phyloP scores from a whole-genome alignment of 2,329 filamentous ascomycete species.

The Thyridium curvatum region DNA sequence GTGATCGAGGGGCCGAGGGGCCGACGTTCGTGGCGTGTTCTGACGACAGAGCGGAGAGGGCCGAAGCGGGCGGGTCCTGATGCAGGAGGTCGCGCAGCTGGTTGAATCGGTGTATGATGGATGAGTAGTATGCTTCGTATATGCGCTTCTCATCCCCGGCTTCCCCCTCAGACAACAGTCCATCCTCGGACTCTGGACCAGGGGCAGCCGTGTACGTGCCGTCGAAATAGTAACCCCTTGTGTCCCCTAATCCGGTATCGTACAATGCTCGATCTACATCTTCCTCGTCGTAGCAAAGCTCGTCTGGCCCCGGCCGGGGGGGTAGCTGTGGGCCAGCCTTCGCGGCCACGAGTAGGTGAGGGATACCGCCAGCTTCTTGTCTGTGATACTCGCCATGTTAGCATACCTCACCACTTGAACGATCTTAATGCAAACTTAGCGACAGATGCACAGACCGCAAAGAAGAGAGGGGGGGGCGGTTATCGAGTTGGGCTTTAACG shows the following conservation, averaged over 20 bases:
- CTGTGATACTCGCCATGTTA: conserved; percentile 53
- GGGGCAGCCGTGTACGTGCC: conserved; percentile 69
- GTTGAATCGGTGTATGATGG: conserved; percentile 59
- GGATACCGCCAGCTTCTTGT: conserved; percentile 68
- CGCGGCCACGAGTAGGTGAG: conserved; percentile 62
- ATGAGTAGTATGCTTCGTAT: conserved; percentile 60
- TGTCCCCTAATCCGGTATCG: conserved; percentile 41
- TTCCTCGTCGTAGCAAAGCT: conserved; percentile 21
- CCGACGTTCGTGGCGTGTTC: conserved; percentile 51
- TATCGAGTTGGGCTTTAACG: conserved; percentile 21
- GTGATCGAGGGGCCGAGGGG: conserved; percentile 42
- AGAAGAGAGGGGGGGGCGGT: conserved; percentile 10
- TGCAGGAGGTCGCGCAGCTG: conserved; percentile 58
- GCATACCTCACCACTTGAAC: conserved; percentile 18
- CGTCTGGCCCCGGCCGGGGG: conserved; percentile 23
- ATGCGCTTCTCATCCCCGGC: conserved; percentile 29
- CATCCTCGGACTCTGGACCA: conserved; percentile 22
- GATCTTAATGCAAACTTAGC: background rate
- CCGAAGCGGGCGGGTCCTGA: conserved; percentile 43
- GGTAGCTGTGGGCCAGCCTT: conserved; percentile 46
- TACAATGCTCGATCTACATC: conserved; percentile 38
- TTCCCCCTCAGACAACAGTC: conserved; percentile 15
- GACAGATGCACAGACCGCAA: conserved; percentile 7
- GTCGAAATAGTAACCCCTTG: conserved; percentile 64
- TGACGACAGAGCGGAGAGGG: conserved; percentile 44